Base-by-base conservation (phyloP, 2,329 filamentous ascomycete genomes). In the Pseudogymnoascus sp. region DNA sequence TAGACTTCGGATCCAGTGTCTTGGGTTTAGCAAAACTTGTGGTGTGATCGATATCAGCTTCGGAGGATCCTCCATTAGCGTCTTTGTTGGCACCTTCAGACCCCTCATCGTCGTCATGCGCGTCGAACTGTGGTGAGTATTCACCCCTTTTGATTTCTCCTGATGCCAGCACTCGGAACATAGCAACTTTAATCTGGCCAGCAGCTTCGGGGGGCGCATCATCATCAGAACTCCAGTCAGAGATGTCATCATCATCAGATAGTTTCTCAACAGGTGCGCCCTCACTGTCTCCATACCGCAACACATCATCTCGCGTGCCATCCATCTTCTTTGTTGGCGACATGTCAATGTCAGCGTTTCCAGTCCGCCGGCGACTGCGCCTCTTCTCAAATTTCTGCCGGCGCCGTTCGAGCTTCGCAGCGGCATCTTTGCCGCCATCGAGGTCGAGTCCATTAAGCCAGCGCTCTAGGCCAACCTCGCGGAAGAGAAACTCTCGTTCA, bases 11-110 rank as follows among this genome's bases (percentile, higher is more conserved):
- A 77, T 97, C 95, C 61, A 97, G 81, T 1, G 91, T 89, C 81
- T 97, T 97, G 12, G 92, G 93, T 77, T 97, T 96, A 8, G 93
- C 93, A 75, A 97, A 97, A 73, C 92, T 96, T 6, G 94, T 97
- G 1, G 94, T 97, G 74, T 99, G 94, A 76, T 97, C 94, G 62
- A 97, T 84, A 71, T 96, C 91, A 41, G 86, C 89, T 69, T 92
- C 90, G 64, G 89, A 84, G 29, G 81, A 80, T 12, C 80, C 80
- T 39, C 81, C 84, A 59, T 80, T 83, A 5, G 72, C 75, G 41
- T 79, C 79, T 63, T 83, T 80, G 55, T 77, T 77, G 38, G 73
- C 76, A 29, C 81, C 75, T 62, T 75, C 74, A 15, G 81, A 78
- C 29, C 73, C 74, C 62, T 96, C 92, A 65, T 96, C 92, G 66